phyloP scores from a whole-genome alignment of 2,329 filamentous ascomycete genomes.

The Alternaria arbusti region DNA sequence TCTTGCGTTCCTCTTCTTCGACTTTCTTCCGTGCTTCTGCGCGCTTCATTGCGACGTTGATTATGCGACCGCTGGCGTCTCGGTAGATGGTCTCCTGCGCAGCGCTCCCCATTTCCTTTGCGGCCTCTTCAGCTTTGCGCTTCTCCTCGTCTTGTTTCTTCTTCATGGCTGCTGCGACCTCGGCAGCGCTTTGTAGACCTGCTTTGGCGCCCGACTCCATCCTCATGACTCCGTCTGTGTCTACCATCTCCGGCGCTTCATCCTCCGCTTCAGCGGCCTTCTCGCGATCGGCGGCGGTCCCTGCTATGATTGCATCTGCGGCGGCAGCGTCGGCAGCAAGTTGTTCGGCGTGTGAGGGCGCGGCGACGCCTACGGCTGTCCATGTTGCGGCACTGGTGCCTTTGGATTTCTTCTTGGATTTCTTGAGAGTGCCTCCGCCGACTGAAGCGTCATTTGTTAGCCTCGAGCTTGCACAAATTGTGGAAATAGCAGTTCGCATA shows the following conservation, averaged over 20 bases:
- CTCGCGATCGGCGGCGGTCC: constrained; percentile 69
- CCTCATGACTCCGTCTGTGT: constrained; percentile 52
- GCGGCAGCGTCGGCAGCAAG: constrained; percentile 74
- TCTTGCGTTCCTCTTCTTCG: constrained; percentile 71
- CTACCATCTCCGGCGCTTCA: constrained; percentile 47
- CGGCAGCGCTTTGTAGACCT: constrained; percentile 81
- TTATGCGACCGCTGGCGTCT: constrained; percentile 91
- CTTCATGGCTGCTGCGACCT: constrained; percentile 66
- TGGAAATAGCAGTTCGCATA: constrained; percentile 31
- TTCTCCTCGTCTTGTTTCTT: constrained; percentile 71
- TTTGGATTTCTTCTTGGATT: constrained; percentile 69
- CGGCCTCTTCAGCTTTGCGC: constrained; percentile 51
- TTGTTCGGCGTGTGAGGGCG: constrained; percentile 60
- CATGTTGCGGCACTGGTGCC: constrained; percentile 54
- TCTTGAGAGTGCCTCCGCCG: constrained; percentile 40
- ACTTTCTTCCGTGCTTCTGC: constrained; percentile 83
- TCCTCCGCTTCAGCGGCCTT: constrained; percentile 56
- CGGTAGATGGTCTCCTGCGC: constrained; percentile 83
- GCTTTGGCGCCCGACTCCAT: constrained; percentile 91
- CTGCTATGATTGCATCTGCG: constrained; percentile 79
- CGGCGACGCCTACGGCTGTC: constrained; percentile 70
- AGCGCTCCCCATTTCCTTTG: constrained; percentile 49
- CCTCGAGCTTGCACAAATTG: background rate
- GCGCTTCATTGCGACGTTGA: constrained; percentile 89
- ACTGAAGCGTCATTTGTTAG: constrained; percentile 38